These are phyloP conservation scores for Pseudopithomyces maydicus DNA, from an alignment of 2,329 filamentous ascomycete genomes.

Conservation along the genomic window DNA sequence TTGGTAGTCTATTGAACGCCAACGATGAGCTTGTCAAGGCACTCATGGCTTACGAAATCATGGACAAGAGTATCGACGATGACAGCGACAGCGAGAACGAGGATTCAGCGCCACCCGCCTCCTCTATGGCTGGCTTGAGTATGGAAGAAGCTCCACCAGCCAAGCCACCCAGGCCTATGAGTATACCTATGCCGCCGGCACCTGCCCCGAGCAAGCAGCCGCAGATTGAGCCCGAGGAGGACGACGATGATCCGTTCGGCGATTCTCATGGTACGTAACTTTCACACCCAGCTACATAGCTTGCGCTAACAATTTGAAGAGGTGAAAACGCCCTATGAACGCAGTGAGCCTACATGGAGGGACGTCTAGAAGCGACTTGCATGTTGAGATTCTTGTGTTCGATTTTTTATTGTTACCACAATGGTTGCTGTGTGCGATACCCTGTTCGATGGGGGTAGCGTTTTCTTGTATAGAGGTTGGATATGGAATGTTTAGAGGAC, in stretches of 20 bases:
- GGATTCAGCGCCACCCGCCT: conserved; percentile 21
- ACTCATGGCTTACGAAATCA: conserved; percentile 91
- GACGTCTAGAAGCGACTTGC: conserved; percentile 40
- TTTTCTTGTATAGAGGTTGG: not conserved
- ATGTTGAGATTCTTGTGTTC: not conserved
- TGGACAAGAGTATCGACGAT: conserved; percentile 82
- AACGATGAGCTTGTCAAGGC: conserved; percentile 96
- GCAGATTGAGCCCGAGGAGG: conserved; percentile 60
- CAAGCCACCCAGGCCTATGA: conserved; percentile 55
- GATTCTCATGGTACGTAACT: conserved; percentile 67
- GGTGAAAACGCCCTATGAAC: conserved; percentile 58
- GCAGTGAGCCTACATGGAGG: conserved; percentile 41
- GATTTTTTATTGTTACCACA: not conserved
- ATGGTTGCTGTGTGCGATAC: not conserved
- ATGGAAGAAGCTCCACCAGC: conserved; percentile 52
- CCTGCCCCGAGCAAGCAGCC: conserved; percentile 45
- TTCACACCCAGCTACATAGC: not conserved
- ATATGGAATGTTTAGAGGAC: not conserved
- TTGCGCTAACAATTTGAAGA: conserved; percentile 39
- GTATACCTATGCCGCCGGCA: conserved; percentile 44
- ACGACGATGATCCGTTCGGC: conserved; percentile 85
- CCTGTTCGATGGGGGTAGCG: conserved; percentile 4
- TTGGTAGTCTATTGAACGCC: conserved; percentile 87
- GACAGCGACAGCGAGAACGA: conserved; percentile 68
- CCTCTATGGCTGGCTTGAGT: conserved; percentile 52